A percentile compares a stretch with the other conserved stretches of the same genome.
phyloP scores from a whole-genome alignment of 2,329 filamentous ascomycete genomes.

The Arthrobotrys musiformis region DNA sequence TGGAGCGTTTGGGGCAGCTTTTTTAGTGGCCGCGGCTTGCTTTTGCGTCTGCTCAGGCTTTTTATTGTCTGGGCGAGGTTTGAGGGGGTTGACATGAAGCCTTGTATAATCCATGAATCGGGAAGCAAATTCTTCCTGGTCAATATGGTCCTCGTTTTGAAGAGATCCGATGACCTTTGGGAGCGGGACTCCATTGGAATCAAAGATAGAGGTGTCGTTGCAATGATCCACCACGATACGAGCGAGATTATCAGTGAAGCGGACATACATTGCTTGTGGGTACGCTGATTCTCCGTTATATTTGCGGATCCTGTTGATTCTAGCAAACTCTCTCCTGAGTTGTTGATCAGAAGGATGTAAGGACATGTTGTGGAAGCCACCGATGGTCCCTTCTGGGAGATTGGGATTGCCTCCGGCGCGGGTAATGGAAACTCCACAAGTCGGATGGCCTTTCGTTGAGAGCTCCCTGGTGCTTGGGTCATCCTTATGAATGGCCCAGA shows the following conservation, averaged over 20 bases:
- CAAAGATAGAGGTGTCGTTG: constrained; percentile 27
- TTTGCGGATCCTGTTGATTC: constrained; percentile 10
- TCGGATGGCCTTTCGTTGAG: constrained; percentile 28
- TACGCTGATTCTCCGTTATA: background rate
- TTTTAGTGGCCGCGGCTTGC: no score
- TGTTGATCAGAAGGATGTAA: background rate
- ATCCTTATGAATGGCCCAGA: constrained; percentile 48
- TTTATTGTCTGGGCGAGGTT: no score
- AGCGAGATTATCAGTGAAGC: constrained; percentile 26
- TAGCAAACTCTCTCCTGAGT: background rate
- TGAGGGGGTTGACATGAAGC: constrained; percentile 13
- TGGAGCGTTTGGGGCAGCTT: background rate
- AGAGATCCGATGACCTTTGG: constrained; percentile 8
- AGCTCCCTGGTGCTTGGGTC: constrained; percentile 16
- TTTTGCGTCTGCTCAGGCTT: no score
- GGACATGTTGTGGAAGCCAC: constrained; percentile 44
- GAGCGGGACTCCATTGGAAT: constrained; percentile 8
- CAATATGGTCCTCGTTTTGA: constrained; percentile 1
- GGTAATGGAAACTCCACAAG: constrained; percentile 36
- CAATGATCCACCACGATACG: constrained; percentile 31
- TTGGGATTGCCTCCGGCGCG: background rate
- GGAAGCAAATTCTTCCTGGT: constrained; percentile 13
- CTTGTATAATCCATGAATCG: constrained; percentile 18
- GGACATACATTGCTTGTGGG: constrained; percentile 27
- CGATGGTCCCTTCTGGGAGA: constrained; percentile 3